A percentile compares a stretch with the other conserved stretches of the same genome.
Evolutionary conservation across 768 basidiomycete genomes (phyloP).

Genomic region (Butyriboletus loyo): DNA sequence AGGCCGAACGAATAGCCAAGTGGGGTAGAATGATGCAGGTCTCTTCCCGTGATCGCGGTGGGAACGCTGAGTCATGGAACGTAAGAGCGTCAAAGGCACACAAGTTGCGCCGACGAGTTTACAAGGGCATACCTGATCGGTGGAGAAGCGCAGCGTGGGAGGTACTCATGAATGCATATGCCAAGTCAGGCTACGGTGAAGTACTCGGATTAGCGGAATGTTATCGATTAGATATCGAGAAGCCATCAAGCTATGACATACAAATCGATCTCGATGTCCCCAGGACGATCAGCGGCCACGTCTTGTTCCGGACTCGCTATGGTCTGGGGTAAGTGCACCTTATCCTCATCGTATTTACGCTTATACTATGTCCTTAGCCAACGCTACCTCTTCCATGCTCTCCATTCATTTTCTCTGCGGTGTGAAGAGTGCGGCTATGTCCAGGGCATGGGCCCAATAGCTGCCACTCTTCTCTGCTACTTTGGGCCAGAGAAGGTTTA

Average conservation of each 20-base stretch:
- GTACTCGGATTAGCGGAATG: slow-evolving; percentile 43
- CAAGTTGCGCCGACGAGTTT: slow-evolving; percentile 73
- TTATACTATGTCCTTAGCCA: slow-evolving; percentile 52
- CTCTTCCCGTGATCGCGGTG: slow-evolving; percentile 64
- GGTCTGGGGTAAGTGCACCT: slow-evolving; percentile 77
- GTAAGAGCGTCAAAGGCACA: slow-evolving; percentile 60
- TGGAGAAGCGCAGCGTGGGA: slow-evolving; percentile 96
- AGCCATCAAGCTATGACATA: slow-evolving; percentile 85
- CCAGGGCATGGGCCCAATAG: slow-evolving; percentile 98
- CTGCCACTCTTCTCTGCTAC: slow-evolving; percentile 91
- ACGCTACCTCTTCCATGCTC: slow-evolving; percentile 90
- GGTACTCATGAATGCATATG: slow-evolving; percentile 59
- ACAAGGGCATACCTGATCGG: slow-evolving; percentile 95
- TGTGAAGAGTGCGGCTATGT: slow-evolving; percentile 91
- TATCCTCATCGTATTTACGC: slow-evolving; percentile 1
- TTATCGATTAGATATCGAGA: slow-evolving; percentile 66
- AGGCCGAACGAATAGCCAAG: slow-evolving; percentile 76
- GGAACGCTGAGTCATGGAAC: slow-evolving; percentile 72
- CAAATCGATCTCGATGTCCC: slow-evolving; percentile 99
- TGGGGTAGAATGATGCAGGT: slow-evolving; percentile 92
- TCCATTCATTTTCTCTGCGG: slow-evolving; percentile 87
- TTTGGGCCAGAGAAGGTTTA: slow-evolving; percentile 89
- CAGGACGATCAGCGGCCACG: slow-evolving; percentile 90
- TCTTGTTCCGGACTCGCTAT: slow-evolving; percentile 93
- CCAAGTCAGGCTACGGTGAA: slow-evolving; percentile 45